Conservation (phyloP, 352 stramenopile species). For the Pythium sp. region DNA sequence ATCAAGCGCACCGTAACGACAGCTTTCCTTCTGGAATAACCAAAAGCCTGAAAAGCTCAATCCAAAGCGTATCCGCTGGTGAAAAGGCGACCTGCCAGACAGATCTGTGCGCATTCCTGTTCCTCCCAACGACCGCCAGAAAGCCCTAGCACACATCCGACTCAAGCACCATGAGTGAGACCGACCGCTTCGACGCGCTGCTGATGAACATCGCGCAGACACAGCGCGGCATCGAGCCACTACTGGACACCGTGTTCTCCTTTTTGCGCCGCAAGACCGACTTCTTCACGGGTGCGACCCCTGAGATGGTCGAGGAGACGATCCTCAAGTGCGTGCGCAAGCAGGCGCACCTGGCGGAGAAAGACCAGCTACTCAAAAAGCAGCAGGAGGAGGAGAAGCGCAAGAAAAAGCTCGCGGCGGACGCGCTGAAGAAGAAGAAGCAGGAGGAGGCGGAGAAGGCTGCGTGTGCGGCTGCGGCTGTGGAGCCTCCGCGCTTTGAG, state of each 20-base stretch:
- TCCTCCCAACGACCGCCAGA: background rate
- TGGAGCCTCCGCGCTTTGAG: constrained; percentile 67
- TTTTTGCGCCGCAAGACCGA: constrained; percentile 99
- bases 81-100: constrained; percentile 3
- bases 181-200: constrained; percentile 91
- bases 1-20: background rate
- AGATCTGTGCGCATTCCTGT: background rate
- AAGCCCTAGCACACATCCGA: constrained; percentile 1
- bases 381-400: constrained; percentile 80
- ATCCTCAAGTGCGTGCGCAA: constrained; percentile 91
- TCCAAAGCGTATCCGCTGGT: constrained; percentile 3
- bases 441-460: constrained; percentile 41
- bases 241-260: constrained; percentile 98
- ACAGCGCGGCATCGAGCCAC: constrained; percentile 95
- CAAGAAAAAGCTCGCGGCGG: constrained; percentile 50
- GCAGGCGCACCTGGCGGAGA: constrained; percentile 85
- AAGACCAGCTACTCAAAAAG: constrained; percentile 74
- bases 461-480: constrained; percentile 25
- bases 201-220: constrained; percentile 98
- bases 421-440: constrained; percentile 51
- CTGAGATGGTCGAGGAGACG: constrained; percentile 72
- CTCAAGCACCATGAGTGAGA: constrained; percentile 49
- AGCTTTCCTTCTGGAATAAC: constrained; percentile 5
- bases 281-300: constrained; percentile 94
- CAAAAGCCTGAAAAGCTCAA: background rate